phyloP scores from a whole-genome alignment of 192 early-diverging fungal genomes.

The Gigaspora rosea region DNA sequence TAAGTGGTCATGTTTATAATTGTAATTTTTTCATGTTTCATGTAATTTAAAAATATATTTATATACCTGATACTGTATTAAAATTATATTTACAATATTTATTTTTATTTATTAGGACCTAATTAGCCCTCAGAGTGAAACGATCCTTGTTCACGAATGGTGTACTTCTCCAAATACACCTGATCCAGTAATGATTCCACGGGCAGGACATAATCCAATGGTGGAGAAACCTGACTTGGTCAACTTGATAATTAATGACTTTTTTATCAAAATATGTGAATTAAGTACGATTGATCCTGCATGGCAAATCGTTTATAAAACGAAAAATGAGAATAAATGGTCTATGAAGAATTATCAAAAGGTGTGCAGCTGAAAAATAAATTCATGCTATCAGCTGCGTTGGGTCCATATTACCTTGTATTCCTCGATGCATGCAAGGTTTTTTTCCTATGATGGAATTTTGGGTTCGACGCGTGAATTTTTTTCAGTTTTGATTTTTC shows the following conservation, averaged over 20 bases:
- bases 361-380: slow-evolving; percentile 32
- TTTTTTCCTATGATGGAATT: slow-evolving; percentile 16
- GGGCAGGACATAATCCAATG: slow-evolving; percentile 53
- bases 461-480: slow-evolving; percentile 2
- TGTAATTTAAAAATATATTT: no score
- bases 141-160: slow-evolving; percentile 45
- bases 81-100: neutral
- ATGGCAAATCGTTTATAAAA: slow-evolving; percentile 55
- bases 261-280: slow-evolving; percentile 55
- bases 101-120: slow-evolving; percentile 38
- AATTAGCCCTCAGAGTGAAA: slow-evolving; percentile 43
- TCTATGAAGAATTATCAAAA: slow-evolving; percentile 63
- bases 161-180: slow-evolving; percentile 32
- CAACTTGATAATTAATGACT: slow-evolving; percentile 54
- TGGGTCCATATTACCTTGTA: neutral
- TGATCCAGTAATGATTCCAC: slow-evolving; percentile 46
- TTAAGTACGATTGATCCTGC: slow-evolving; percentile 49
- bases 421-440: slow-evolving; percentile 4
- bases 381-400: neutral
- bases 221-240: slow-evolving; percentile 52
- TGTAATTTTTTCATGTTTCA: no score
- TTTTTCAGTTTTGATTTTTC: neutral
- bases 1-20: slow-evolving; percentile 5
- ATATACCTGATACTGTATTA: no score
- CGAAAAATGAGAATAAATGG: slow-evolving; percentile 59